These are phyloP conservation scores for Fusarium robinianum DNA, from an alignment of 2,329 filamentous ascomycete species.

Conservation along the genomic window DNA sequence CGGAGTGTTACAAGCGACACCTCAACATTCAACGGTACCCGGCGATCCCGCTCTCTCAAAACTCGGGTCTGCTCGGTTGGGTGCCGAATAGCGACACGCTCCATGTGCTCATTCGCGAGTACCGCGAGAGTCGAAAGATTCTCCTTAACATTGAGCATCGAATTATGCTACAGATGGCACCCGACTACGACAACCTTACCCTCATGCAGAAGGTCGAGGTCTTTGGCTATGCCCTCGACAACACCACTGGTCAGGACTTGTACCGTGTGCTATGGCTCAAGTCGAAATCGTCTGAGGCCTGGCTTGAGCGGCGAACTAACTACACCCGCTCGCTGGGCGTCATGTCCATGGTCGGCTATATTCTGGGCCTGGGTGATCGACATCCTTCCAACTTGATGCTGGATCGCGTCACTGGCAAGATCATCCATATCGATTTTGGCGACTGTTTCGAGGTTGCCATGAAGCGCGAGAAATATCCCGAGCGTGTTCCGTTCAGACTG, in stretches of 20 bases:
- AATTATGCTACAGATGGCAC: slow-evolving; percentile 99
- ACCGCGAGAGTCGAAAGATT: slow-evolving; percentile 95
- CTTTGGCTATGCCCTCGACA: slow-evolving; percentile 98
- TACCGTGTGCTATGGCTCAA: slow-evolving; percentile 99
- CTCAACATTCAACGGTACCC: slow-evolving; percentile 95
- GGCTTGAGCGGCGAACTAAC: slow-evolving; percentile 97
- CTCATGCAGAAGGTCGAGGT: slow-evolving; percentile 99
- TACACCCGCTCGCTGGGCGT: slow-evolving; percentile 96
- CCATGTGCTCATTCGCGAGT: slow-evolving; percentile 95
- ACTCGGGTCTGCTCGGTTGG: slow-evolving; percentile 93
- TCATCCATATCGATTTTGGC: slow-evolving; percentile 98
- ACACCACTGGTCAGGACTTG: slow-evolving; percentile 97
- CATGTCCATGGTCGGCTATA: slow-evolving; percentile 99
- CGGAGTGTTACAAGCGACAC: slow-evolving; percentile 95
- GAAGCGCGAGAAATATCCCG: slow-evolving; percentile 99
- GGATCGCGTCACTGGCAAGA: slow-evolving; percentile 92
- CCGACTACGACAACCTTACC: slow-evolving; percentile 97
- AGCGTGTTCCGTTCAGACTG: slow-evolving; percentile 94
- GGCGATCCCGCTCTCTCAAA: slow-evolving; percentile 95
- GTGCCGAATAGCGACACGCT: slow-evolving; percentile 97
- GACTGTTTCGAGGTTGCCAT: slow-evolving; percentile 99
- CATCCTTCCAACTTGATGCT: slow-evolving; percentile 99
- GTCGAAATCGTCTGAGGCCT: slow-evolving; percentile 96
- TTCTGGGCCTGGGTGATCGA: slow-evolving; percentile 92
- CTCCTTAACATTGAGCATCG: slow-evolving; percentile 98